phyloP scores from a whole-genome alignment of 768 basidiomycete genomes.

The Leccinum aurantiacum region DNA sequence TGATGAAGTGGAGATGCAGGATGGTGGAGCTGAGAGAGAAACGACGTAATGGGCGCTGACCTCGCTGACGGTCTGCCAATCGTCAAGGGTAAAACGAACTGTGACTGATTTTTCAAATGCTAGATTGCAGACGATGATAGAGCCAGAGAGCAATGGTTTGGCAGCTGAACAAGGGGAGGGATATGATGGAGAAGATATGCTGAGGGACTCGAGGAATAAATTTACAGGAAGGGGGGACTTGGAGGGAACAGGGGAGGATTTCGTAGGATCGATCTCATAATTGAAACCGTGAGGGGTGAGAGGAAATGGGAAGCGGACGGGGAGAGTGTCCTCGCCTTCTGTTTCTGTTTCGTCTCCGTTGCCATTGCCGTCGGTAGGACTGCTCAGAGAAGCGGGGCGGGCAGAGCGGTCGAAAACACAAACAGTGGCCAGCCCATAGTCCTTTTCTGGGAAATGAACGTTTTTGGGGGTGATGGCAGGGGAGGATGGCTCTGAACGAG shows the following conservation, averaged over 20 bases:
- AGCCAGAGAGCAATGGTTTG: slow-evolving; percentile 57
- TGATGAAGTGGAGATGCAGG: slow-evolving; percentile 18
- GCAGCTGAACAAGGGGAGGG: neutral
- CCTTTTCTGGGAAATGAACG: slow-evolving; percentile 82
- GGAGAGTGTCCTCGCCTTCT: slow-evolving; percentile 30
- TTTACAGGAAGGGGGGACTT: slow-evolving; percentile 21
- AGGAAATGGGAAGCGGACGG: slow-evolving; percentile 26
- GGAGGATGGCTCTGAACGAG: slow-evolving; percentile 62
- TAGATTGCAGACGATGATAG: slow-evolving; percentile 81
- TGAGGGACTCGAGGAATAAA: slow-evolving; percentile 40
- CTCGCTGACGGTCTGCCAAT: slow-evolving; percentile 92
- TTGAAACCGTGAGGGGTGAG: slow-evolving; percentile 15
- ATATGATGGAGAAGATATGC: slow-evolving; percentile 22
- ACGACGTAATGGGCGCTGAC: slow-evolving; percentile 55
- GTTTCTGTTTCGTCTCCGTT: slow-evolving; percentile 47
- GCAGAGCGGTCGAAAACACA: slow-evolving; percentile 65
- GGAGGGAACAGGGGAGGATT: slow-evolving; percentile 15
- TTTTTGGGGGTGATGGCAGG: slow-evolving; percentile 62
- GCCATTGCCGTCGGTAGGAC: slow-evolving; percentile 12
- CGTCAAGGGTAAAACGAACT: slow-evolving; percentile 88
- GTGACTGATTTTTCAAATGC: slow-evolving; percentile 84
- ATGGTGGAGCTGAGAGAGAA: slow-evolving; percentile 42
- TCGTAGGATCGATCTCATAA: slow-evolving; percentile 25
- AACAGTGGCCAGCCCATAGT: slow-evolving; percentile 60
- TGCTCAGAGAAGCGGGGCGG: slow-evolving; percentile 58